A percentile compares a stretch with the other conserved stretches of the same genome.
Conservation (phyloP, 1,139 yeast genomes). For the Geotrichum bryndzae region DNA sequence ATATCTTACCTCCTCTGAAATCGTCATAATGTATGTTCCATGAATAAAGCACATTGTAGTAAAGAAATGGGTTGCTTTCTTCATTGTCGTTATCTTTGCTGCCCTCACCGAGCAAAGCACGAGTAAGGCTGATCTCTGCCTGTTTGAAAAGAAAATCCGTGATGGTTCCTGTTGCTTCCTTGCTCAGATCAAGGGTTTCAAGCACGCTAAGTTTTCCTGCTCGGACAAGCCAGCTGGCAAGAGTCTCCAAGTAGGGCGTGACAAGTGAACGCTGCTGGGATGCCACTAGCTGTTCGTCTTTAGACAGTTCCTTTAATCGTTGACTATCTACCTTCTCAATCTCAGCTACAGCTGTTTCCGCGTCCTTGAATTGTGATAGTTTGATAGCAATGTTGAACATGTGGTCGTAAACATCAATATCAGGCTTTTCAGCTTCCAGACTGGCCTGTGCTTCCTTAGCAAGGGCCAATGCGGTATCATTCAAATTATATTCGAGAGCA, state of each 20-base stretch:
- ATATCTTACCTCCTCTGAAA: not conserved
- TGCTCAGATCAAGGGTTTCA: not conserved
- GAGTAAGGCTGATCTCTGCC: not conserved
- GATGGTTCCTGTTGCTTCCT: not conserved
- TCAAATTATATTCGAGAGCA: slow-evolving; percentile 38
- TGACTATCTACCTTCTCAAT: slow-evolving; percentile 12
- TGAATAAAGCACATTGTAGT: not conserved
- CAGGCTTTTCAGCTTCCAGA: slow-evolving; percentile 1
- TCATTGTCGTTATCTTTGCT: not conserved
- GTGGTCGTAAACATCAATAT: slow-evolving; percentile 15
- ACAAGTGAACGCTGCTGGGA: not conserved
- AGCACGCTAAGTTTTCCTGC: not conserved
- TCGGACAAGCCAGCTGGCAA: not conserved
- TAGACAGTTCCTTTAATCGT: not conserved
- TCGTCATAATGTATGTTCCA: not conserved
- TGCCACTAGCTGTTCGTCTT: not conserved
- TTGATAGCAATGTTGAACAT: slow-evolving; percentile 26
- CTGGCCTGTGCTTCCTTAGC: slow-evolving; percentile 18
- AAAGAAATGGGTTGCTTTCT: not conserved
- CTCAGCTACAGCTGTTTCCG: slow-evolving; percentile 32
- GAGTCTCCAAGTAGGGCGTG: not conserved
- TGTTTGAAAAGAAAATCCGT: not conserved
- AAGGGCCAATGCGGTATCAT: slow-evolving; percentile 34
- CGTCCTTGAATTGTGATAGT: slow-evolving; percentile 26
- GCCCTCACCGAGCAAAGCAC: not conserved